Conservation (phyloP, 805 yeast genomes). For the Lachancea sp. region DNA sequence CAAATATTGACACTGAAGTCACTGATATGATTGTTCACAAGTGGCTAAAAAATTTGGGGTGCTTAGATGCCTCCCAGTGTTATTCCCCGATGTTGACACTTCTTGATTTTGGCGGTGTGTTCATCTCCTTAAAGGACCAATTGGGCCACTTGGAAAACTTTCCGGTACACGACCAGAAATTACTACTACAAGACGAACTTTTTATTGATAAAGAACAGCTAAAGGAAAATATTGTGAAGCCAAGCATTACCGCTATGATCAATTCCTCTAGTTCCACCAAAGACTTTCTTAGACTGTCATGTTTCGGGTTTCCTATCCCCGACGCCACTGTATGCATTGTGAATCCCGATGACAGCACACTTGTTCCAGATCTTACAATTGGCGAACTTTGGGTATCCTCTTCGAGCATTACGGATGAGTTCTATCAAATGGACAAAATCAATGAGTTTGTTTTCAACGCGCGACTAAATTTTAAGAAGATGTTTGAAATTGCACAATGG, state of each 20-base stretch:
- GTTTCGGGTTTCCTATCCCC: constrained; percentile 92
- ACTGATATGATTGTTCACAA: constrained; percentile 82
- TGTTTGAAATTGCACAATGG: constrained; percentile 16
- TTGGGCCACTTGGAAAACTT: constrained; percentile 35
- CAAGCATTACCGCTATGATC: constrained; percentile 29
- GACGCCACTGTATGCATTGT: constrained; percentile 92
- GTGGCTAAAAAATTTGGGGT: constrained; percentile 87
- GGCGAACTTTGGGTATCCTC: constrained; percentile 99
- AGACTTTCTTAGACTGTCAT: constrained; percentile 65
- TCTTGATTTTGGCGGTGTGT: constrained; percentile 94
- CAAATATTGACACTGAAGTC: constrained; percentile 89
- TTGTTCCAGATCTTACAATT: constrained; percentile 70
- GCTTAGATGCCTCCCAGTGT: constrained; percentile 63
- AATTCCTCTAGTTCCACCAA: constrained; percentile 33
- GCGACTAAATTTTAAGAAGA: constrained; percentile 26
- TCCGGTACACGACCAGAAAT: constrained; percentile 26
- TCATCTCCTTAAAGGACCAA: constrained; percentile 88
- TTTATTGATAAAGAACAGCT: constrained; percentile 31
- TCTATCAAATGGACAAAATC: constrained; percentile 31
- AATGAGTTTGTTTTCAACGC: constrained; percentile 34
- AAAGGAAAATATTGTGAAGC: constrained; percentile 30
- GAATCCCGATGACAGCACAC: constrained; percentile 79
- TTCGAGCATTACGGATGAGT: constrained; percentile 66
- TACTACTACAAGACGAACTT: constrained; percentile 30
- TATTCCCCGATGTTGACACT: constrained; percentile 85